Conservation (phyloP, 2,329 filamentous ascomycete species). For the Colletotrichum shisoi region DNA sequence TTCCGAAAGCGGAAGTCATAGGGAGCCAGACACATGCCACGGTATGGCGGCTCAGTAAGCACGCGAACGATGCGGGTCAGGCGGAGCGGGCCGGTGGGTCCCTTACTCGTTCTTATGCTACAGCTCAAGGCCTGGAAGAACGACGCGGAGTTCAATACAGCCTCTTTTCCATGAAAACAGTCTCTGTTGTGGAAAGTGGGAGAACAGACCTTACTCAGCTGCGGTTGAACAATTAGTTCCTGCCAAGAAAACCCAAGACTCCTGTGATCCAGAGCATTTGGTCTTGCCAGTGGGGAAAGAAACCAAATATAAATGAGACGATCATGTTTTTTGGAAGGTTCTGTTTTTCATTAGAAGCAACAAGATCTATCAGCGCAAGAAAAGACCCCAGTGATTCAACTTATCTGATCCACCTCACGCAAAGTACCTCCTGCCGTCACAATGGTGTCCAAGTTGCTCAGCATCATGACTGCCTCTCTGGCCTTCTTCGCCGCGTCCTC, state of each 20-base stretch:
- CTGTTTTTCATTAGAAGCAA: not conserved
- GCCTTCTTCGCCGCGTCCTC: conserved; percentile 1
- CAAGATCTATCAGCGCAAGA: not conserved
- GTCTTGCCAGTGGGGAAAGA: too few species aligned
- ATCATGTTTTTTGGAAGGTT: too few species aligned
- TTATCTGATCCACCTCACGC: not conserved
- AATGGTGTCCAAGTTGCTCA: conserved; percentile 6
- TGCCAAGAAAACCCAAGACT: too few species aligned
- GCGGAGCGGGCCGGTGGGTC: not conserved
- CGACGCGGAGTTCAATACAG: not conserved
- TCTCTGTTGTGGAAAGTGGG: not conserved
- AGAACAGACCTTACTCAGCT: too few species aligned
- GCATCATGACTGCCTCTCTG: not conserved
- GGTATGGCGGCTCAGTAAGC: not conserved
- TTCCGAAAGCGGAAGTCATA: too few species aligned
- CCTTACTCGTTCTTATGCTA: not conserved
- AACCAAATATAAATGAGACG: too few species aligned
- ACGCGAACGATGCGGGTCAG: not conserved
- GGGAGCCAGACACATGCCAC: too few species aligned
- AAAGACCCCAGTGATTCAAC: not conserved
- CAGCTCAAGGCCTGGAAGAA: not conserved
- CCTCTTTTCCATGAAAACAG: not conserved
- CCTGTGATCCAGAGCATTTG: too few species aligned
- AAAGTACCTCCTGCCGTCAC: not conserved
- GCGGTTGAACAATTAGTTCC: too few species aligned